A percentile compares a stretch with the other conserved stretches of the same genome.
Conservation (phyloP, 345 rosid genomes). For the Syzygium aromaticum region DNA sequence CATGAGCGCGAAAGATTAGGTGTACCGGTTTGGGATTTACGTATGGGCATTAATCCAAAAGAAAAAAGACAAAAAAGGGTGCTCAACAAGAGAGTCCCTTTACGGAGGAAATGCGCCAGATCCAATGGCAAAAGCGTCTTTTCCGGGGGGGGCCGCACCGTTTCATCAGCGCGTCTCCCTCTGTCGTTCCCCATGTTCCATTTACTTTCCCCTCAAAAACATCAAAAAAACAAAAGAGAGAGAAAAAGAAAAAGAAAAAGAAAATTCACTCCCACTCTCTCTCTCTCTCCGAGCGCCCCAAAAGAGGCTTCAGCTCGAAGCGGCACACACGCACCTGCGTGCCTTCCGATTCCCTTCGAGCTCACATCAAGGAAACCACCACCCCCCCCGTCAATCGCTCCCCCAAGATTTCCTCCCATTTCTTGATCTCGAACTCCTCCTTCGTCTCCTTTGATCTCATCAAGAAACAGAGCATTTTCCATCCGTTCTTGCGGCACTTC, state of each 20-base stretch:
- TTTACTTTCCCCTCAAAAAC: neutral
- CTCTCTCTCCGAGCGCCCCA: neutral
- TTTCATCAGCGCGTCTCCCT: neutral
- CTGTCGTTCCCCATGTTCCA: conserved; percentile 1
- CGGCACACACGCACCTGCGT: neutral
- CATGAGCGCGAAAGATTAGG: too few relatives aligned
- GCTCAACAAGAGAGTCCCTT: neutral
- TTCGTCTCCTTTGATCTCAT: neutral
- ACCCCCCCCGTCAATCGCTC: neutral
- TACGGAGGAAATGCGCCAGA: neutral
- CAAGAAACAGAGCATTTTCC: neutral
- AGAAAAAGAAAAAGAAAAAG: neutral
- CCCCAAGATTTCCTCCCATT: neutral
- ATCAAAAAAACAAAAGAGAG: neutral
- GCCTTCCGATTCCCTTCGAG: neutral
- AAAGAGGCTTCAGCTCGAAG: neutral
- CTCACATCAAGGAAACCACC: neutral
- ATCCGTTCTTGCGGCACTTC: neutral
- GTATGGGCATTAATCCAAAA: neutral
- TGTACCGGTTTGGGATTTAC: too few relatives aligned
- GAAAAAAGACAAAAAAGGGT: neutral
- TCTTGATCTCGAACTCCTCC: neutral
- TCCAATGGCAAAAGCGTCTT: conserved; percentile 3
- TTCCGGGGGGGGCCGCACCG: neutral
- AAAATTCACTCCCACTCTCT: neutral